Evolutionary conservation across 345 rosid genomes (phyloP), one percentile per base, ranked within the genome.

Genomic region (Acer yangbiense): DNA sequence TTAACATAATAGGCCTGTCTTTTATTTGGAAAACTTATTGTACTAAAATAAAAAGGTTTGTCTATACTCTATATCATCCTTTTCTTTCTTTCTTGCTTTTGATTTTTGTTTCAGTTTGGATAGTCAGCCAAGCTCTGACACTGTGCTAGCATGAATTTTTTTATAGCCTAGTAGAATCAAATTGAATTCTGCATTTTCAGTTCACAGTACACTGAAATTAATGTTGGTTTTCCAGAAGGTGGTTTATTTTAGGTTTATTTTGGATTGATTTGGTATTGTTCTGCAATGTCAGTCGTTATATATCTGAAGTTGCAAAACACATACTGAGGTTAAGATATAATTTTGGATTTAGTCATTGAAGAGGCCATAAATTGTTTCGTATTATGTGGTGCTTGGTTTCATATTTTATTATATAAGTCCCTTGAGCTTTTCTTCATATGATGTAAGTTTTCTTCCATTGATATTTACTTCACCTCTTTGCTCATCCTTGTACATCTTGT

Each of bases 41-140:
- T 71, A 20, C 23, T 39, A 43, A 57, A 55, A 50, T 21, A 71
- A 54, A n/a, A 14, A 54, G 25, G 46, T 57, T 72, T 72, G 65
- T n/a, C 52, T 72, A 7, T 20, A 10, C 35, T n/a, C 65, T 72
- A 7, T 20, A 10, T 71, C 65, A 10, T 72, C 52, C 0, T 72
- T 1, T 57, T n/a, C 35, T 57, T 2, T 35, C 39, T 44, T 20
- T 57, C 65, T 57, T 54, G 5, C 16, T 61, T 35, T 39, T 39
- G 5, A 6, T 23, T 14, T 4, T 7, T 25, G 18, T 54, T 54
- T 16, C 17, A 54, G n/a, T 5, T 21, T 72, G 3, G 27, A 13
- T 39, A 20, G 18, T 10, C 75, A 32, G 1, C 50, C 50, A 32
- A 35, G 39, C 39, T 35, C 6, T 35, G 39, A 35, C 46, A 43